Evolutionary conservation across 2,329 filamentous ascomycete species (phyloP), one percentile per base, ranked within the genome.

Genomic region (Dothidotthia symphoricarpi): DNA sequence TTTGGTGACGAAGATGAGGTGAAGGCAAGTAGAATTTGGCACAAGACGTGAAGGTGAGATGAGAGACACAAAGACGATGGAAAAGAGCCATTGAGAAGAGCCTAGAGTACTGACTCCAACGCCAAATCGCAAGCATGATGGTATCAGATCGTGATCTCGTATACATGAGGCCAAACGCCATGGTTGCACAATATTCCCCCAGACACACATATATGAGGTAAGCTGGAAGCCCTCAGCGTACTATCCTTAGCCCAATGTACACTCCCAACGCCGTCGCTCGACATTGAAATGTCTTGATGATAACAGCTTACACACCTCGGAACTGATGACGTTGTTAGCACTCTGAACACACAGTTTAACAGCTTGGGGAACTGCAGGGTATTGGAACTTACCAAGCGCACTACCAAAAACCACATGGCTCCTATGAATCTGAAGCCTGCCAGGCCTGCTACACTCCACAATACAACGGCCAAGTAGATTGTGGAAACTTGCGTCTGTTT

Each of bases 371-470:
- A 11, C 16, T 25, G 14, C 10, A 29, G 16, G 15, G 22, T 24
- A 32, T 19, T 16, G 25, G 19, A 22, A 63, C 61, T 61, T 47
- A 68, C 63, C 66, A 69, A 67, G 30, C 67, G 50, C 8, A 69
- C 65, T 34, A 97, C 76, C 74, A 98, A 77, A 72, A 96, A 96
- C 88, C 89, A 95, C 69, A 88, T 75, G 0, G 87, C 87, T 3
- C 90, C 90, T 16, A 90, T 70, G 56, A 96, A 95, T 64, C 91
- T 87, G 69, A 96, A 91, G 2, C 82, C 80, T 16, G 86, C 89
- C 39, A 96, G 68, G 2, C 74, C 89, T 1, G 89, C 90, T 27
- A 96, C 90, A 64, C 83, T 89, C 83, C 90, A 96, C 47, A 96
- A 68, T 12, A 96, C 83, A 28, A 95, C 83, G 3, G 79, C 81